These are phyloP conservation scores for Ustilago sp. DNA, from an alignment of 1,284 basidiomycete genomes.

Conservation along the genomic window DNA sequence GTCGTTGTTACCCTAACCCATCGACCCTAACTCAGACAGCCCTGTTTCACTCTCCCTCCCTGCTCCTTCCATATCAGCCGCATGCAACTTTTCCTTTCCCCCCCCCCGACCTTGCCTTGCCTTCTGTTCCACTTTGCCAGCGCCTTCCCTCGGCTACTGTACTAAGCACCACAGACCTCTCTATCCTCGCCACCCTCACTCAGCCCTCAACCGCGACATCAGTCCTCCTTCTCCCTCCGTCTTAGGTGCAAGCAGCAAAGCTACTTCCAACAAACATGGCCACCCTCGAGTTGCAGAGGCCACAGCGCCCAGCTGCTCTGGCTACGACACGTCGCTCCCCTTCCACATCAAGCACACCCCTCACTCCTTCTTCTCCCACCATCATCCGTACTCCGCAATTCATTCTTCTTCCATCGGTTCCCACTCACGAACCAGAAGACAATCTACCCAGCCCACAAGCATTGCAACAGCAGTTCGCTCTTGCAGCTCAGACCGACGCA, in stretches of 20 bases:
- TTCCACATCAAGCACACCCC: constrained; percentile 5
- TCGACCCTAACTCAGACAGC: constrained; percentile 4
- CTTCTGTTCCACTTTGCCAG: constrained; percentile 12
- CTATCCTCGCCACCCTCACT: constrained; percentile 1
- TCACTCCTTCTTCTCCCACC: constrained; percentile 34
- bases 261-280: constrained; percentile 20
- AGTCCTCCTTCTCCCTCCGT: neutral
- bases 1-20: too few relatives aligned
- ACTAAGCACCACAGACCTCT: too few relatives aligned
- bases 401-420: constrained; percentile 49
- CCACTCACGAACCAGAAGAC: constrained; percentile 55
- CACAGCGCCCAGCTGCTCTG: constrained; percentile 20
- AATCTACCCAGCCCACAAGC: constrained; percentile 39
- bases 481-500: constrained; percentile 30
- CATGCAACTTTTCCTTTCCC: neutral
- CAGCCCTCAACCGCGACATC: neutral
- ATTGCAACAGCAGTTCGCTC: constrained; percentile 37
- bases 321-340: constrained; percentile 13
- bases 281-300: constrained; percentile 38
- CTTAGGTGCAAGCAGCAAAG: neutral
- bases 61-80: neutral
- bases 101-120: neutral
- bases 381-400: constrained; percentile 49
- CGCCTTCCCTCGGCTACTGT: neutral
- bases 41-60: constrained; percentile 6